A percentile compares a stretch with the other conserved stretches of the same genome.
These are phyloP conservation scores for Podospora pseudopauciseta DNA, from an alignment of 495 filamentous ascomycete species.

Conservation along the genomic window DNA sequence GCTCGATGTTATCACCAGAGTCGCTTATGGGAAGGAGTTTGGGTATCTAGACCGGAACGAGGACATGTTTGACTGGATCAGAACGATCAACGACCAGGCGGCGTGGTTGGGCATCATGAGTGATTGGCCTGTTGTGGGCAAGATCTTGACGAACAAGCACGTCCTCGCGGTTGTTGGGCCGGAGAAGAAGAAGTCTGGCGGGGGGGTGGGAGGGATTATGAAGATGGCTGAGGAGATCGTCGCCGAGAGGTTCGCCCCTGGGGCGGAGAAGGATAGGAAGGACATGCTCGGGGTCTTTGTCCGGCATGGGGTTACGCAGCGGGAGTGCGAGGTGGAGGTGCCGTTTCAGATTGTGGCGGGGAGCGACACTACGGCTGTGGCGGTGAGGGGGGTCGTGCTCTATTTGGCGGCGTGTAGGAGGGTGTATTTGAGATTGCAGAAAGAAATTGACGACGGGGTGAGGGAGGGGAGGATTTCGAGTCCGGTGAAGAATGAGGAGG, in stretches of 20 bases:
- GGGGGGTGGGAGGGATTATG: constrained; percentile 39
- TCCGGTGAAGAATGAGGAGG: constrained; percentile 40
- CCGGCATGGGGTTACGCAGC: constrained; percentile 28
- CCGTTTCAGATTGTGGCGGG: constrained; percentile 53
- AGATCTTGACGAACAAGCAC: constrained; percentile 35
- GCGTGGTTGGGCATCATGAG: constrained; percentile 25
- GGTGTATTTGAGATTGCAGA: constrained; percentile 52
- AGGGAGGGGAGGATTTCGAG: constrained; percentile 33
- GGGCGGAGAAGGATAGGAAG: constrained; percentile 6
- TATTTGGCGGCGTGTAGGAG: constrained; percentile 44
- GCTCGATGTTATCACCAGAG: constrained; percentile 47
- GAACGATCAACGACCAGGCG: constrained; percentile 32
- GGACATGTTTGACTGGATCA: constrained; percentile 49
- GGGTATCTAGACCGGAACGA: constrained; percentile 42
- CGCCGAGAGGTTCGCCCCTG: background rate
- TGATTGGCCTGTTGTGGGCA: constrained; percentile 30
- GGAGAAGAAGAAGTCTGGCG: constrained; percentile 47
- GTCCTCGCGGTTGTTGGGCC: constrained; percentile 56
- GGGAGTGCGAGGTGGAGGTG: constrained; percentile 36
- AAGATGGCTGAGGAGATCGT: background rate
- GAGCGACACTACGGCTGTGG: constrained; percentile 60
- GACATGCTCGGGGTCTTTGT: constrained; percentile 27
- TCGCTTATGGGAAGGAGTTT: constrained; percentile 52
- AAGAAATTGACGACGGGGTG: constrained; percentile 50
- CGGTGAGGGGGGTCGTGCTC: constrained; percentile 51